Evolutionary conservation across 164 flowering plant species (phyloP).

Genomic region (Paratinospora sagittata): DNA sequence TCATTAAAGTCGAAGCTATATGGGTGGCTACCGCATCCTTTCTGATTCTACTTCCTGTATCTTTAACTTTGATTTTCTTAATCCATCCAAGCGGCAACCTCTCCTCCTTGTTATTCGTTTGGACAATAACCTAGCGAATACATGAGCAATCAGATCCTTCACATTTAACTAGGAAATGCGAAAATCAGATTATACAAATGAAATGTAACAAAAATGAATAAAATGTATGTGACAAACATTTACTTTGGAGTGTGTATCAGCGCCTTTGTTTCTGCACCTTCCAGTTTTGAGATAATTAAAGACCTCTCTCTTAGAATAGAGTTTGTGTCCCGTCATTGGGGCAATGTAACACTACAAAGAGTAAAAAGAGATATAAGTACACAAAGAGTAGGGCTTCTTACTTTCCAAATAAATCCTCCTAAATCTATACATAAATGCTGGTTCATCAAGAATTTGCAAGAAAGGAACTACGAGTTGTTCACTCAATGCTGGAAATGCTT

Average conservation of each 20-base stretch:
- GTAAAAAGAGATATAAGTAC: not conserved
- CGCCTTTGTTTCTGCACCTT: not conserved
- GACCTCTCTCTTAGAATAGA: conserved; percentile 25
- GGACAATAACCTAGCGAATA: conserved; percentile 32
- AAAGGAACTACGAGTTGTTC: no score
- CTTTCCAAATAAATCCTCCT: no score
- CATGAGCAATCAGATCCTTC: conserved; percentile 14
- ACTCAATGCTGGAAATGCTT: no score
- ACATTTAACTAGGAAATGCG: not conserved
- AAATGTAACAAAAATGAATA: conserved; percentile 7
- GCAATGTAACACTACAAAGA: conserved; percentile 27
- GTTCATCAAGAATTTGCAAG: no score
- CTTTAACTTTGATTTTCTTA: conserved; percentile 34
- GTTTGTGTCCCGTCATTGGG: conserved; percentile 25
- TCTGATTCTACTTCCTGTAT: conserved; percentile 23
- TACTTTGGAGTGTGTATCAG: not conserved
- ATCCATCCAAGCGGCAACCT: conserved; percentile 63
- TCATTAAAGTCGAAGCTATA: not conserved
- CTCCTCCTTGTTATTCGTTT: conserved; percentile 28
- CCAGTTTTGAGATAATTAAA: not conserved
- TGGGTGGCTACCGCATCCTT: conserved; percentile 38
- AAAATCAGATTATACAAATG: not conserved
- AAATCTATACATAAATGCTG: no score
- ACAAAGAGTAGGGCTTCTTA: not conserved
- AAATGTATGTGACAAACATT: not conserved